Conservation (phyloP, 306 rosid genomes). For the Medicago ruthenica region DNA sequence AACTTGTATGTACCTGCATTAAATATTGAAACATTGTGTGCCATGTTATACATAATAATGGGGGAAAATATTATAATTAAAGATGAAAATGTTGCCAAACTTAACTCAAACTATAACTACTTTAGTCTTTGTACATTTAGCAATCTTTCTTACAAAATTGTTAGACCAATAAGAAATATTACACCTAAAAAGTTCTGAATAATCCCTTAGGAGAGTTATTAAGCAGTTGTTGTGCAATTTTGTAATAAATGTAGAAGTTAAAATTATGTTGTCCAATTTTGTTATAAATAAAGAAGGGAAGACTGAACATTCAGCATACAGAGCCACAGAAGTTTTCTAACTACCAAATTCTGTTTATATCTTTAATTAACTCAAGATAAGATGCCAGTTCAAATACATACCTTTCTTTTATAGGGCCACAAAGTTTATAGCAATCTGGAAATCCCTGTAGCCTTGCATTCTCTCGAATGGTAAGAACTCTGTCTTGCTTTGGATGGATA, state of each 20-base stretch:
- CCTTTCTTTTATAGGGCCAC: conserved; percentile 74
- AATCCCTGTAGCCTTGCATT: conserved; percentile 81
- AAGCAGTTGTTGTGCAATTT: too few relatives aligned
- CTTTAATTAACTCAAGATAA: too few relatives aligned
- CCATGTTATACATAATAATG: not conserved
- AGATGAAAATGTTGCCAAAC: not conserved
- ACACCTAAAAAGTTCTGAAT: too few relatives aligned
- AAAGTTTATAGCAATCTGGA: conserved; percentile 72
- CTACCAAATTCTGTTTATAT: too few relatives aligned
- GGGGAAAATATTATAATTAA: not conserved
- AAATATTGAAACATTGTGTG: not conserved
- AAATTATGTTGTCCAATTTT: too few relatives aligned
- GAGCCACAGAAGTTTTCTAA: too few relatives aligned
- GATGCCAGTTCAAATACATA: not conserved
- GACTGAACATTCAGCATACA: too few relatives aligned
- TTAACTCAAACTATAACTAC: not conserved
- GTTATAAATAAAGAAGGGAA: too few relatives aligned
- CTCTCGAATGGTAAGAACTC: conserved; percentile 70
- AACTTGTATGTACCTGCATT: conserved; percentile 50
- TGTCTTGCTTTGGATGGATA: conserved; percentile 66
- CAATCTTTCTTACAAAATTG: not conserved
- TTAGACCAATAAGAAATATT: too few relatives aligned
- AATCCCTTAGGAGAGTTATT: too few relatives aligned
- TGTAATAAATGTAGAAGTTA: too few relatives aligned
- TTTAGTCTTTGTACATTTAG: not conserved